Base-by-base conservation (phyloP, 257 asterid species). In the Buddleja alternifolia region DNA sequence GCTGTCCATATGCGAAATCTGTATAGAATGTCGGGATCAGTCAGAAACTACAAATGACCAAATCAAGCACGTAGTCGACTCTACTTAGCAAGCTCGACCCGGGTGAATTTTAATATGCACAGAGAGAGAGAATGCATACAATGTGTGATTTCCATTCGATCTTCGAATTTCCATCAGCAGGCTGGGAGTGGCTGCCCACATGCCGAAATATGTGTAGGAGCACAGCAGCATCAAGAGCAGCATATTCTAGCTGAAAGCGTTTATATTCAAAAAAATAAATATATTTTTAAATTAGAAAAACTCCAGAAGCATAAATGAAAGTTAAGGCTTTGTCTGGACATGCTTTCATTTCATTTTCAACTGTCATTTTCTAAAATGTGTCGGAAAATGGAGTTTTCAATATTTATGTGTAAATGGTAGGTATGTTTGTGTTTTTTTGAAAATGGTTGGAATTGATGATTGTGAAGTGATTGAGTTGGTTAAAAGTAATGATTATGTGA, bases 191-290 rank as follows among this genome's bases (percentile, higher is more conserved):
- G 72, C 70, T 77, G 8, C 85, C 78, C 52, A 84, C 95, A 66
- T 85, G 94, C 70, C 83, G 81, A 75, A 93, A 90, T 77, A 93
- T 86, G 82, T 87, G 95, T 74, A 90, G 69, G 55, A 93, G 97
- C 59, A 88, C 97, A 79, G 81, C 96, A 74, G 98, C 98, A 83
- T 93, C 98, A 41, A 93, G 92, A 76, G 98, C 98, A 71, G 96
- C 97, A 75, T 93, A 93, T 69, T 93, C 98, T 48, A 93, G 81
- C 98, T 93, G n/a, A n/a, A n/a, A n/a, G 90, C 84, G 71, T 10
- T 44, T 40, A 58, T 67, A 60, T 65, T 41, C 7, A 44, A 48
- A 25, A 69, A 68, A 72, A 37, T 47, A 56, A 7, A 44, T 21
- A 60, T 24, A 60, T 23, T 46, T 24, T 23, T 21, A 10, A 63